Percentiles rank a stretch among this genome's conserved stretches.
Evolutionary conservation across 2,329 filamentous ascomycete genomes (phyloP).

Genomic region (Ascochyta rabiei): DNA sequence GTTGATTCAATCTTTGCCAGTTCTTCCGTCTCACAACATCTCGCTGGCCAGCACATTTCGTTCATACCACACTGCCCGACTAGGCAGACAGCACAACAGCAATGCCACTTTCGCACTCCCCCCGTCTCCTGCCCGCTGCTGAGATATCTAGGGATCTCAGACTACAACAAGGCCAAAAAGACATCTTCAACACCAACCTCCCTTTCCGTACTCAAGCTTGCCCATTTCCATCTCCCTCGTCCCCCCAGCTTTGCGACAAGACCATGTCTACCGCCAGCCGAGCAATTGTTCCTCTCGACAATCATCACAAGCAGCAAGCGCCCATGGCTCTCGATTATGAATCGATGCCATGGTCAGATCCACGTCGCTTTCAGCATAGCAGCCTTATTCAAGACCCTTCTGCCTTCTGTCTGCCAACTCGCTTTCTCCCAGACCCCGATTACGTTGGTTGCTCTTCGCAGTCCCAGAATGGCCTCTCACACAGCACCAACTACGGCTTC

Average conservation of each 20-base stretch:
- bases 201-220: constrained; percentile 21
- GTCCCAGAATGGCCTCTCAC: constrained; percentile 27
- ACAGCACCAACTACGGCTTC: constrained; percentile 30
- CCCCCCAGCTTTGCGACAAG: constrained; percentile 17
- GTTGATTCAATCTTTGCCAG: constrained; percentile 27
- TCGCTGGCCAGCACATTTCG: constrained; percentile 35
- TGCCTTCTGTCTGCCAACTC: constrained; percentile 18
- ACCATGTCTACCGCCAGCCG: constrained; percentile 20
- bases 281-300: constrained; percentile 16
- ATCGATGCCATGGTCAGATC: constrained; percentile 30
- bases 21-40: constrained; percentile 36
- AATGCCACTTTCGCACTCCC: constrained; percentile 41
- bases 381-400: constrained; percentile 19
- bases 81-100: constrained; percentile 32
- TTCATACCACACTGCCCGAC: constrained; percentile 16
- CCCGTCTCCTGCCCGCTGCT: constrained; percentile 28
- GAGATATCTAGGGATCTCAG: constrained; percentile 28
- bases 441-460: constrained; percentile 23
- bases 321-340: constrained; percentile 23
- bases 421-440: constrained; percentile 14
- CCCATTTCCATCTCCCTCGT: neutral
- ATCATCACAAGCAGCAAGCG: constrained; percentile 5
- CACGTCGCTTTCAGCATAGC: constrained; percentile 19
- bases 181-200: constrained; percentile 24
- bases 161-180: constrained; percentile 23